Evolutionary conservation across 1,284 basidiomycete genomes (phyloP).

Genomic region (Cutaneotrichosporon sp.): DNA sequence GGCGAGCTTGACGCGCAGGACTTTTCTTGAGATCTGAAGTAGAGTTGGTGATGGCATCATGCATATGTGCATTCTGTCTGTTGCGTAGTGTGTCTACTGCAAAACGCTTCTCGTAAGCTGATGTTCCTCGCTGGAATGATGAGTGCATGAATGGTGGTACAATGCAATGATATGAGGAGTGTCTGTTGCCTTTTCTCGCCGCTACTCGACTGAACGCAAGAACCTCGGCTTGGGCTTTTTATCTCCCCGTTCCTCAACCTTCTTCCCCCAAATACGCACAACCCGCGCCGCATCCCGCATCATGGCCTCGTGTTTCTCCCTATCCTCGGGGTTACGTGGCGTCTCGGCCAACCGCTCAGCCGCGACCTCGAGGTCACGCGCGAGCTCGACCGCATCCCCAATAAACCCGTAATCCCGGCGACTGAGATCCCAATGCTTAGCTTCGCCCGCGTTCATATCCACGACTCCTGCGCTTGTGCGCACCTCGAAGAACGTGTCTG

Average conservation of each 20-base stretch:
- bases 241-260: not conserved
- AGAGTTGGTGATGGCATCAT: slow-evolving; percentile 3
- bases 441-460: not conserved
- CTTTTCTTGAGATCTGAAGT: slow-evolving; percentile 30
- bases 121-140: not conserved
- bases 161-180: not conserved
- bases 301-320: not conserved
- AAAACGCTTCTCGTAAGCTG: too few relatives aligned
- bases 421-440: slow-evolving; percentile 3
- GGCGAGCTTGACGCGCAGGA: slow-evolving; percentile 72
- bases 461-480: not conserved
- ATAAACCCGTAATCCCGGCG: not conserved
- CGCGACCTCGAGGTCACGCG: slow-evolving; percentile 13
- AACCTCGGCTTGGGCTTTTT: not conserved
- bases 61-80: not conserved
- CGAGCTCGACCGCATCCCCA: slow-evolving; percentile 15
- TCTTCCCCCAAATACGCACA: not conserved
- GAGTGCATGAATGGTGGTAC: not conserved
- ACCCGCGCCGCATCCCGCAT: not conserved
- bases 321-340: slow-evolving; percentile 9
- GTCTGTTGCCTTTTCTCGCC: not conserved
- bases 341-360: slow-evolving; percentile 12
- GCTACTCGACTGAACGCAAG: not conserved
- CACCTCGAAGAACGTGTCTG: slow-evolving; percentile 8
- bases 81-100: not conserved